phyloP scores from a whole-genome alignment of 805 yeast species.

The Komagataella mondaviorum region DNA sequence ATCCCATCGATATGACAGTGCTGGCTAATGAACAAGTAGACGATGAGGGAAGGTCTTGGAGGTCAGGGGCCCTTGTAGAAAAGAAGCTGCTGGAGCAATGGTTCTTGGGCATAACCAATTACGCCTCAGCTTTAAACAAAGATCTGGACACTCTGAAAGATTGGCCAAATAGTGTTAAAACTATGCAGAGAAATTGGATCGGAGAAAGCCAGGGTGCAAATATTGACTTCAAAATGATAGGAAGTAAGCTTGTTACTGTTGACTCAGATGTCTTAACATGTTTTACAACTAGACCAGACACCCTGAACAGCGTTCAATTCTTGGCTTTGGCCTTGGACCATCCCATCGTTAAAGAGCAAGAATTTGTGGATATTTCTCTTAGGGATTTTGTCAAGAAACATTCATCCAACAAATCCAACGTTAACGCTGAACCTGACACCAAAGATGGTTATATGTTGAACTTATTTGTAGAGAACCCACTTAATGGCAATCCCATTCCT shows the following conservation, averaged over 20 bases:
- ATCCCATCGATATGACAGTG: conserved; percentile 90
- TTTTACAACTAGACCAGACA: conserved; percentile 87
- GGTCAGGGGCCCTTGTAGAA: conserved; percentile 93
- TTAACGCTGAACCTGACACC: conserved; percentile 31
- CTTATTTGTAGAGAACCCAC: conserved; percentile 44
- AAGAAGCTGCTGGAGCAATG: conserved; percentile 75
- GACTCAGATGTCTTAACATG: conserved; percentile 17
- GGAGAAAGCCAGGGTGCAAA: conserved; percentile 79
- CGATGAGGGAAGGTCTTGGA: conserved; percentile 82
- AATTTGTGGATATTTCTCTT: conserved; percentile 26
- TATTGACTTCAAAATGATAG: conserved; percentile 30
- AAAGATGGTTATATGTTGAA: conserved; percentile 42
- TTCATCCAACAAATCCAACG: conserved; percentile 7
- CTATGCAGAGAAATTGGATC: conserved; percentile 92
- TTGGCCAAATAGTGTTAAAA: conserved; percentile 85
- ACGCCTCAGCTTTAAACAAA: conserved; percentile 48
- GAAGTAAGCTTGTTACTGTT: conserved; percentile 16
- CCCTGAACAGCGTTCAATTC: conserved; percentile 72
- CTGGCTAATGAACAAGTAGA: conserved; percentile 96
- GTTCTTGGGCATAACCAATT: conserved; percentile 84
- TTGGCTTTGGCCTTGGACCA: conserved; percentile 69
- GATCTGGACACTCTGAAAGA: conserved; percentile 49
- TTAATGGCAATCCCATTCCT: conserved; percentile 39
- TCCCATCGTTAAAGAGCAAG: conserved; percentile 32
- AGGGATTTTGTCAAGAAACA: conserved; percentile 27